Conservation (phyloP, 768 basidiomycete genomes). For the Amanita exitialis region DNA sequence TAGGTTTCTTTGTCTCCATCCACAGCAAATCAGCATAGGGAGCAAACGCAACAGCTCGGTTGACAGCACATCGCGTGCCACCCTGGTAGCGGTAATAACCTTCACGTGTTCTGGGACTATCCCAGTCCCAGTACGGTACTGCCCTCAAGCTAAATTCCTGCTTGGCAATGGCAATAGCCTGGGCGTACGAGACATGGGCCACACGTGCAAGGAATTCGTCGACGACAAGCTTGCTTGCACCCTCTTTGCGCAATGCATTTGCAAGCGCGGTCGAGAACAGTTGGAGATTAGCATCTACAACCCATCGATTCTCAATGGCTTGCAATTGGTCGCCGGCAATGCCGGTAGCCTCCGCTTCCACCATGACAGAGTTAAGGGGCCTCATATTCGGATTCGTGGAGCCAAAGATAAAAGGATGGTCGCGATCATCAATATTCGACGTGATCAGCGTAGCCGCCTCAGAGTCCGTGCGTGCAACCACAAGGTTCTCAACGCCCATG, state of each 20-base stretch:
- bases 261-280: slow-evolving; percentile 71
- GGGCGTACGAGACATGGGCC: slow-evolving; percentile 56
- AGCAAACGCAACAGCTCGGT: slow-evolving; percentile 86
- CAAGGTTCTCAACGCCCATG: slow-evolving; percentile 94
- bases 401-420: slow-evolving; percentile 95
- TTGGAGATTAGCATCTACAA: slow-evolving; percentile 62
- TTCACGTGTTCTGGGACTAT: slow-evolving; percentile 87
- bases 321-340: slow-evolving; percentile 76
- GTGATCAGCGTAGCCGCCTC: slow-evolving; percentile 97
- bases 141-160: slow-evolving; percentile 64
- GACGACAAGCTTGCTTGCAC: slow-evolving; percentile 35
- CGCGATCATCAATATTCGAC: slow-evolving; percentile 94
- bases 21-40: slow-evolving; percentile 88
- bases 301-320: slow-evolving; percentile 85
- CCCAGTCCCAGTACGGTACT: slow-evolving; percentile 92
- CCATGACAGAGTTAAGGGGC: slow-evolving; percentile 74
- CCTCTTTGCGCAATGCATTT: slow-evolving; percentile 53
- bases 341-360: slow-evolving; percentile 72
- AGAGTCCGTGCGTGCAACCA: slow-evolving; percentile 91
- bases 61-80: slow-evolving; percentile 89
- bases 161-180: slow-evolving; percentile 68
- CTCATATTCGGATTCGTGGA: slow-evolving; percentile 64
- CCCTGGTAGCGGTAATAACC: slow-evolving; percentile 98
- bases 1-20: slow-evolving; percentile 98
- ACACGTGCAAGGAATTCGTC: slow-evolving; percentile 56